These are phyloP conservation scores for Saccharum officinarum DNA, from an alignment of 176 grass and related monocot species.

Conservation along the genomic window DNA sequence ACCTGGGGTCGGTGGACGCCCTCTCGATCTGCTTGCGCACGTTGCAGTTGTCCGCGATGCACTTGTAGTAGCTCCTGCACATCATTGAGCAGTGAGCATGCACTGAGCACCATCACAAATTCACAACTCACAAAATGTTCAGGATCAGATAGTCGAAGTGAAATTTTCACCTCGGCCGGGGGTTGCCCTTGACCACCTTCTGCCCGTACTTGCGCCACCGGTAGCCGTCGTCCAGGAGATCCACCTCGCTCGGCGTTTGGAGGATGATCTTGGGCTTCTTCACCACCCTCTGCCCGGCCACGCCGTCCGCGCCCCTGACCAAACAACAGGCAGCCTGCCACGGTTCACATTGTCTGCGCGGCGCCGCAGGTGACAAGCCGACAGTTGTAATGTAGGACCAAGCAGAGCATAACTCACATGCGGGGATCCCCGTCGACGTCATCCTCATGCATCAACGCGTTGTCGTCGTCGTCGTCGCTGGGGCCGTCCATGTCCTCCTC, in stretches of 20 bases:
- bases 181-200: conserved; percentile 67
- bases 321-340: neutral
- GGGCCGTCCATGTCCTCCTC: neutral
- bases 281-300: conserved; percentile 43
- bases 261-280: conserved; percentile 56
- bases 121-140: neutral
- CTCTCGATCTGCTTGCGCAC: conserved; percentile 60
- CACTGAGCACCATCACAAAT: neutral
- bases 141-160: neutral
- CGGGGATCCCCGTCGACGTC: conserved; percentile 16
- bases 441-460: conserved; percentile 29
- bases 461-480: conserved; percentile 24
- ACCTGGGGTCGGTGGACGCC: conserved; percentile 37
- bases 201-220: conserved; percentile 68
- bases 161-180: conserved; percentile 41
- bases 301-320: conserved; percentile 20
- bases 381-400: neutral
- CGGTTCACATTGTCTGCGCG: neutral
- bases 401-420: neutral
- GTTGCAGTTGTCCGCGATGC: conserved; percentile 46
- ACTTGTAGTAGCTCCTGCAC: conserved; percentile 66
- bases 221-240: conserved; percentile 64
- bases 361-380: neutral
- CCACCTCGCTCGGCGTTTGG: conserved; percentile 53
- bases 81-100: neutral